A percentile compares a stretch with the other conserved stretches of the same genome.
Evolutionary conservation across 1,284 basidiomycete genomes (phyloP).

Genomic region (Pseudozyma pruni): DNA sequence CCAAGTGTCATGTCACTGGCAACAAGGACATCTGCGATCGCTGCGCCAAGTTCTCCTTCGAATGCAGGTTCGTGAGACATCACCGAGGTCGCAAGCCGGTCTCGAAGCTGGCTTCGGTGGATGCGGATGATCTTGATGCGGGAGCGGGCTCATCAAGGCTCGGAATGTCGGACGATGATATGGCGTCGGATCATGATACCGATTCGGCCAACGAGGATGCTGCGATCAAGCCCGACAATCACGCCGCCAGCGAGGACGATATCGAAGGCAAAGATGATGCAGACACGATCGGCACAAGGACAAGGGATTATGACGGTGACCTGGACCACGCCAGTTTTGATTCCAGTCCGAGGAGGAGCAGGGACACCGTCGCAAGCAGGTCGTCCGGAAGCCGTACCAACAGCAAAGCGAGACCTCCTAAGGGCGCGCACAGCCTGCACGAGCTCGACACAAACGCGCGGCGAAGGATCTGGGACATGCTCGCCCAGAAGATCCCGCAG

Average conservation of each 20-base stretch:
- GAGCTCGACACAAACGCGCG: conserved; percentile 41
- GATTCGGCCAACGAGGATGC: conserved; percentile 22
- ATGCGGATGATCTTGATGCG: conserved; percentile 25
- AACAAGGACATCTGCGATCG: conserved; percentile 38
- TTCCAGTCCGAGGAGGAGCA: conserved; percentile 12
- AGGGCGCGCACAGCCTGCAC: conserved; percentile 20
- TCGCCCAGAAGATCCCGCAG: conserved; percentile 43
- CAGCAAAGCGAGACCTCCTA: conserved; percentile 29
- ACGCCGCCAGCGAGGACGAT: conserved; percentile 4
- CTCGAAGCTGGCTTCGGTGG: conserved; percentile 35
- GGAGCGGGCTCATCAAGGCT: conserved; percentile 7
- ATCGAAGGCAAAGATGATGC: neutral
- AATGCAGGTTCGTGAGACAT: conserved; percentile 43
- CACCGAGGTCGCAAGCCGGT: conserved; percentile 45
- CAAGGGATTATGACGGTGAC: conserved; percentile 4
- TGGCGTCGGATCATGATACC: conserved; percentile 25
- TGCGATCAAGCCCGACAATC: neutral
- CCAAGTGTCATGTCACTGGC: conserved; percentile 39
- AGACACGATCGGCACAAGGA: neutral
- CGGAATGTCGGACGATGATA: conserved; percentile 23
- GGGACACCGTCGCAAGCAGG: conserved; percentile 7
- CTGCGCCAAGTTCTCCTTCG: conserved; percentile 44
- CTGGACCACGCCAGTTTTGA: conserved; percentile 1
- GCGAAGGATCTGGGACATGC: conserved; percentile 49
- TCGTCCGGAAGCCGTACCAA: conserved; percentile 14